These are phyloP conservation scores for Boehmeria nivea DNA, from an alignment of 306 rosid genomes.

Conservation along the genomic window DNA sequence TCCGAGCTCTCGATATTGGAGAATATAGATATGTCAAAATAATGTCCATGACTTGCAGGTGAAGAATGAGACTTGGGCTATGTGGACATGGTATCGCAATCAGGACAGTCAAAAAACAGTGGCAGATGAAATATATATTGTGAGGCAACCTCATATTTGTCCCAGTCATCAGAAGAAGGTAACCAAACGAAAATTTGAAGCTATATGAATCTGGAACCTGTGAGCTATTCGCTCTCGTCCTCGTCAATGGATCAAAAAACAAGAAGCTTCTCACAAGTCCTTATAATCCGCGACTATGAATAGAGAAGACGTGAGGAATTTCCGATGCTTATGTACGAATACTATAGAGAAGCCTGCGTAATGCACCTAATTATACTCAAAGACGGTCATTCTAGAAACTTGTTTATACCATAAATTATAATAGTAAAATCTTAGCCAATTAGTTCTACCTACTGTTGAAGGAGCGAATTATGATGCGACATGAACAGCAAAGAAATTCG, in stretches of 20 bases:
- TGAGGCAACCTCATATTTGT: slow-evolving; percentile 64
- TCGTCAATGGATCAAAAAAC: background rate
- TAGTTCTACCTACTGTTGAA: no score
- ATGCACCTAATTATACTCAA: no score
- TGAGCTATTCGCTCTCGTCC: background rate
- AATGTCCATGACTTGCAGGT: slow-evolving; percentile 43
- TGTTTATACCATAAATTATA: no score
- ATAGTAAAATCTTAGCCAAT: no score
- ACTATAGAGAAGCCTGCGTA: no score
- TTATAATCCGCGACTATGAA: background rate
- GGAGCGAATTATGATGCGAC: no score
- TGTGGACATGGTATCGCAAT: slow-evolving; percentile 76
- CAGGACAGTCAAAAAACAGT: slow-evolving; percentile 51
- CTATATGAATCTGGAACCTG: slow-evolving; percentile 13
- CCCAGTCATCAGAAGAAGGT: slow-evolving; percentile 15
- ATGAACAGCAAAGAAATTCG: slow-evolving; percentile 12
- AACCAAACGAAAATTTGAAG: slow-evolving; percentile 19
- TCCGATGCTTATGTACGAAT: no score
- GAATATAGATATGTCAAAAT: no score
- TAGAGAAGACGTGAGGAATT: background rate
- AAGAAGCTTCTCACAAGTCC: background rate
- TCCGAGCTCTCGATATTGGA: background rate
- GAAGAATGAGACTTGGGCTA: slow-evolving; percentile 75
- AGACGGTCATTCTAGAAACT: no score
- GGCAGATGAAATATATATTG: slow-evolving; percentile 74